phyloP scores from a whole-genome alignment of 441 rosid genomes.

The Populus hybrid region DNA sequence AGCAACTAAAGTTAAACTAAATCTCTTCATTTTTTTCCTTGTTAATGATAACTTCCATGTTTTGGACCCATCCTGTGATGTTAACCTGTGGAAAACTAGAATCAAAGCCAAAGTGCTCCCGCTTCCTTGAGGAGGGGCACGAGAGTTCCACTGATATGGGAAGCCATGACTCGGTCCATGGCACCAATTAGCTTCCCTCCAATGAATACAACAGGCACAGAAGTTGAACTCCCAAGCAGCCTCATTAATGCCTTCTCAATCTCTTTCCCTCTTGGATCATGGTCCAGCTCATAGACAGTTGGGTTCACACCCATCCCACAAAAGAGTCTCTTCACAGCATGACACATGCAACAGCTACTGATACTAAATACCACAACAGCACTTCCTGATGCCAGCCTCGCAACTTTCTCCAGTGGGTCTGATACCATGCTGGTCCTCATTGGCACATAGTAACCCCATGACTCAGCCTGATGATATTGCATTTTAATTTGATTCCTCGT shows the following conservation, averaged over 20 bases:
- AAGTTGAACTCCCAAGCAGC: conserved; percentile 30
- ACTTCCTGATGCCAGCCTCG: conserved; percentile 47
- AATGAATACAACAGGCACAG: conserved; percentile 57
- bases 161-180: conserved; percentile 66
- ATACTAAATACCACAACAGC: conserved; percentile 64
- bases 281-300: conserved; percentile 62
- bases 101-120: conserved; percentile 71
- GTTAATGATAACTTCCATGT: background rate
- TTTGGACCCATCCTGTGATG: background rate
- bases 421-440: conserved; percentile 7
- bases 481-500: background rate
- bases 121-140: conserved; percentile 75
- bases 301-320: conserved; percentile 73
- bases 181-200: conserved; percentile 62
- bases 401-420: conserved; percentile 44
- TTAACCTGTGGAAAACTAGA: background rate
- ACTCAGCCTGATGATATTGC: conserved; percentile 27
- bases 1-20: background rate
- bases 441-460: conserved; percentile 16
- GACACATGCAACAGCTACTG: conserved; percentile 75
- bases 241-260: conserved; percentile 44
- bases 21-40: background rate
- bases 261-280: conserved; percentile 53
- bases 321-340: conserved; percentile 61
- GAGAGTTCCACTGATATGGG: conserved; percentile 61